A percentile compares a stretch with the other conserved stretches of the same genome.
Conservation (phyloP, 2,329 filamentous ascomycete species). For the Monosporascus sp. region DNA sequence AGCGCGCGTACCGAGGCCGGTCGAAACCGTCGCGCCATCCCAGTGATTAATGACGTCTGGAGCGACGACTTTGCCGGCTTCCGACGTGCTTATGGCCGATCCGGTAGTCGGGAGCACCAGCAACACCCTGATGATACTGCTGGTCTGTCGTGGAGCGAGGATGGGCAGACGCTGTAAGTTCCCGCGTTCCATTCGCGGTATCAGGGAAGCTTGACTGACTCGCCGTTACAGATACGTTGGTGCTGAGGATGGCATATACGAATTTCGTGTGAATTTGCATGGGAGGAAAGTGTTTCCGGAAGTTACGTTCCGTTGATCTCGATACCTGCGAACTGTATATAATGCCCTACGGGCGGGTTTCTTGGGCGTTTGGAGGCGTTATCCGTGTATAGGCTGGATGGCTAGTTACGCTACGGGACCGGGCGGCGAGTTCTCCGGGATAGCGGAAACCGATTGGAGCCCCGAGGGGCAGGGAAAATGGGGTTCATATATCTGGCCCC, state of each 20-base stretch:
- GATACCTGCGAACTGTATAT: background rate
- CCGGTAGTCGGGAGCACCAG: slow-evolving; percentile 31
- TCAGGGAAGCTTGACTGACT: slow-evolving; percentile 13
- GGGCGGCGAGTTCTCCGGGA: too few relatives aligned
- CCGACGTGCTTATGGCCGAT: slow-evolving; percentile 20
- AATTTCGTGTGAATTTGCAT: slow-evolving; percentile 62
- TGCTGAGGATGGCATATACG: slow-evolving; percentile 69
- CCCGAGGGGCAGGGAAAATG: too few relatives aligned
- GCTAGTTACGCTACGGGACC: background rate
- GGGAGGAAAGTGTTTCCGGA: slow-evolving; percentile 55
- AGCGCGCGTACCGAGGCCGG: slow-evolving; percentile 21
- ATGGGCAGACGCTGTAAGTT: slow-evolving; percentile 55
- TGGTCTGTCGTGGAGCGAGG: slow-evolving; percentile 57
- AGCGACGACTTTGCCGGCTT: slow-evolving; percentile 21
- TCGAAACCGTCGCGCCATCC: slow-evolving; percentile 22
- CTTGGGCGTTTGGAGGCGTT: background rate
- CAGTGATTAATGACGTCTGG: slow-evolving; percentile 28
- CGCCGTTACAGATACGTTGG: slow-evolving; percentile 49
- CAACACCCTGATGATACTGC: slow-evolving; percentile 54
- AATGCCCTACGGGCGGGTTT: background rate
- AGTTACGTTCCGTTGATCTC: slow-evolving; percentile 44
- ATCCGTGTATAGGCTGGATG: background rate
- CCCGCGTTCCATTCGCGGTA: background rate
- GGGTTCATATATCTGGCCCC: too few relatives aligned
- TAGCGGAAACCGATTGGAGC: too few relatives aligned